Conservation (phyloP, 2,329 filamentous ascomycete species). For the Cladobotryum protrusum region DNA sequence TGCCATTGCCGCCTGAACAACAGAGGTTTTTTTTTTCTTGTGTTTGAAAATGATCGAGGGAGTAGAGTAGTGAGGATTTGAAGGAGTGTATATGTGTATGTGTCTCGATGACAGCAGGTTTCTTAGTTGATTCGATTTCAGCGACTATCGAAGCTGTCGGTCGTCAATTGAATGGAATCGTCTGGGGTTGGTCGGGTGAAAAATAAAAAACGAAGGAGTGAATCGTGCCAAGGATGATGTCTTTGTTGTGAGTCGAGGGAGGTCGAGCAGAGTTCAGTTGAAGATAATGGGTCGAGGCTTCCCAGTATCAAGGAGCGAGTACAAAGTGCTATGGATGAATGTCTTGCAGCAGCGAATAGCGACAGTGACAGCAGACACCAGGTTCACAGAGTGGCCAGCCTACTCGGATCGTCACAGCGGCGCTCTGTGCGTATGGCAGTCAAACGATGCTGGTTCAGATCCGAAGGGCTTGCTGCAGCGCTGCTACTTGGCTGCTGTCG, state of each 20-base stretch:
- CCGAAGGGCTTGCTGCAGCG: constrained; percentile 4
- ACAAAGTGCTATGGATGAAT: too few relatives aligned
- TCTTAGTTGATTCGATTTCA: too few relatives aligned
- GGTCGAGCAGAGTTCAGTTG: background rate
- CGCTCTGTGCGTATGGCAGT: background rate
- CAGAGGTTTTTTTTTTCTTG: background rate
- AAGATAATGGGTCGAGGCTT: constrained; percentile 4
- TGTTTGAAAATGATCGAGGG: background rate
- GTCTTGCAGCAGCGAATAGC: background rate
- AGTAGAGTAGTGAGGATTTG: too few relatives aligned
- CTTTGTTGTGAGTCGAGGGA: background rate
- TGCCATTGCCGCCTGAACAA: constrained; percentile 13
- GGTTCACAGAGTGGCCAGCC: background rate
- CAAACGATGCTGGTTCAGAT: background rate
- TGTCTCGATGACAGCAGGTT: too few relatives aligned
- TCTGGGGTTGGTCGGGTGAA: background rate
- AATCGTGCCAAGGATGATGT: constrained; percentile 6
- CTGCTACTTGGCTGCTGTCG: constrained; percentile 4
- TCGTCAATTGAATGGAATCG: background rate
- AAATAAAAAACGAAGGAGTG: constrained; percentile 1
- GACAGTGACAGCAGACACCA: constrained; percentile 1
- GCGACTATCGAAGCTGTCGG: background rate
- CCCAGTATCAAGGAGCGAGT: constrained; percentile 2
- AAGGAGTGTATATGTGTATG: too few relatives aligned
- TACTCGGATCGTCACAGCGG: background rate